Conservation (phyloP, 331 rosid genomes). For the Phaseolus coccineus region DNA sequence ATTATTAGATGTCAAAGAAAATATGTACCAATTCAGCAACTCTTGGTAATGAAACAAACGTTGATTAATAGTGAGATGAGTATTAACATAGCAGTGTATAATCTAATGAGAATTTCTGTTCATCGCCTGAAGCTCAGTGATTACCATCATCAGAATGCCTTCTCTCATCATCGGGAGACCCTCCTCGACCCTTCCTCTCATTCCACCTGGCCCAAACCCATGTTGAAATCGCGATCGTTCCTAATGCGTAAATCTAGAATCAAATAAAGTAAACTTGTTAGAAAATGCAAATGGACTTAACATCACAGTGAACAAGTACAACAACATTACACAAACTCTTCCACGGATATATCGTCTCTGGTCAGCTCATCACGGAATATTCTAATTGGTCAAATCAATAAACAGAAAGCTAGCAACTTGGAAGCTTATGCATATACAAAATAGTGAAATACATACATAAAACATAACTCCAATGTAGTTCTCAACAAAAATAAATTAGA, state of each 20-base stretch:
- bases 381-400: background rate
- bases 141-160: constrained; percentile 49
- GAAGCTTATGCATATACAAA: background rate
- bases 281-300: background rate
- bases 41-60: background rate
- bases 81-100: constrained; percentile 32
- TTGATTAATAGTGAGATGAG: constrained; percentile 23
- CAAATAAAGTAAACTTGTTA: constrained; percentile 22
- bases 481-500: background rate
- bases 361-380: background rate
- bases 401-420: background rate
- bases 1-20: background rate
- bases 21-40: constrained; percentile 25
- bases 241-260: constrained; percentile 77
- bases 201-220: constrained; percentile 93
- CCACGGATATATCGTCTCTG: background rate
- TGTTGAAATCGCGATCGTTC: constrained; percentile 64
- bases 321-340: constrained; percentile 14
- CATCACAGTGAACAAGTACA: constrained; percentile 6
- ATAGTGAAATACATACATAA: background rate
- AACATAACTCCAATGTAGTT: background rate
- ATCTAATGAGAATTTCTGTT: constrained; percentile 46
- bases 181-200: constrained; percentile 68
- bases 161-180: constrained; percentile 54
- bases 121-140: constrained; percentile 30